These are phyloP conservation scores for Torulaspora quercuum DNA, from an alignment of 805 yeast species.

Conservation along the genomic window DNA sequence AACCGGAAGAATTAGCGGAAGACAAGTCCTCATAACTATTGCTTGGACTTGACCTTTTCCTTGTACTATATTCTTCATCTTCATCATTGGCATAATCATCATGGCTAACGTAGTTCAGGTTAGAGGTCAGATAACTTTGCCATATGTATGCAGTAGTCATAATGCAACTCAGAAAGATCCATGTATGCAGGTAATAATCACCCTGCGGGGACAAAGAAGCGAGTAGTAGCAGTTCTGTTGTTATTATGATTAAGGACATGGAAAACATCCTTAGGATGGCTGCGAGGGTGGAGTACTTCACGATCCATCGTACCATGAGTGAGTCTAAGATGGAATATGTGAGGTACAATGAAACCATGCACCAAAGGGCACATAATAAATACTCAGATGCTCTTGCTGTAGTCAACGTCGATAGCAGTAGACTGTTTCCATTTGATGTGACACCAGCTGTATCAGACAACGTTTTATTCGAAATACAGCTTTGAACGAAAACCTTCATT, in stretches of 20 bases:
- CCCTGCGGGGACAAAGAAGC: slow-evolving; percentile 68
- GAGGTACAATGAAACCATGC: slow-evolving; percentile 79
- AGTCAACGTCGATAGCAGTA: slow-evolving; percentile 35
- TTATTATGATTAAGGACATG: slow-evolving; percentile 68
- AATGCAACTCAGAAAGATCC: slow-evolving; percentile 87
- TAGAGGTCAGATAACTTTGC: slow-evolving; percentile 85
- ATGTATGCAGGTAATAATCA: slow-evolving; percentile 75
- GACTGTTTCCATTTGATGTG: slow-evolving; percentile 12
- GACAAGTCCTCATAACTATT: slow-evolving; percentile 4
- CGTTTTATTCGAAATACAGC: slow-evolving; percentile 12
- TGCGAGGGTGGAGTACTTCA: slow-evolving; percentile 81
- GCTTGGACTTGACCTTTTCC: slow-evolving; percentile 2
- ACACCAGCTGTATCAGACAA: not conserved
- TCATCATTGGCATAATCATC: slow-evolving; percentile 15
- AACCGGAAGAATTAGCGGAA: slow-evolving; percentile 6
- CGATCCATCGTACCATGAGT: slow-evolving; percentile 89
- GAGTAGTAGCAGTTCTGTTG: slow-evolving; percentile 64
- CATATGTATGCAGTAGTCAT: slow-evolving; percentile 75
- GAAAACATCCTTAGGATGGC: slow-evolving; percentile 84
- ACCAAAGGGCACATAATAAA: slow-evolving; percentile 86
- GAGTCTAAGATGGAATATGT: slow-evolving; percentile 85
- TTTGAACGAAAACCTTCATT: slow-evolving; percentile 23
- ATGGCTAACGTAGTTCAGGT: slow-evolving; percentile 44
- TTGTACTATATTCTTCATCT: slow-evolving; percentile 8
- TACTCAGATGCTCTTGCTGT: slow-evolving; percentile 76